phyloP scores from a whole-genome alignment of 345 rosid genomes.

The Erucastrum elatum region DNA sequence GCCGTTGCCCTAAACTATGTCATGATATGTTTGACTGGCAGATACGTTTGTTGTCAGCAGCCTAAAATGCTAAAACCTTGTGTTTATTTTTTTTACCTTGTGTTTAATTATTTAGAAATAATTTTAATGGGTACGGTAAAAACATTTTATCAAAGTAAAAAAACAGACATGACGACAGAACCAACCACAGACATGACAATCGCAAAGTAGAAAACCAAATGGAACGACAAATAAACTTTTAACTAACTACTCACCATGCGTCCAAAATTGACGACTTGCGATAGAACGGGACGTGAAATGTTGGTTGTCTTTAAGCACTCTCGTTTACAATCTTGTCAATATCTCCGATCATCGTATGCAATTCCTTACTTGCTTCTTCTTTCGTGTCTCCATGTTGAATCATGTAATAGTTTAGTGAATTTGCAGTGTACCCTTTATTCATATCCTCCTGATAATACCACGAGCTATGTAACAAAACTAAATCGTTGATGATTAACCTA shows the following conservation, averaged over 20 bases:
- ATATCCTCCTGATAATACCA: conserved; percentile 36
- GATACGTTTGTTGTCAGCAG: too few relatives aligned
- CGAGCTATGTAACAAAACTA: not conserved
- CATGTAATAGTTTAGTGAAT: conserved; percentile 23
- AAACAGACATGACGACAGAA: too few relatives aligned
- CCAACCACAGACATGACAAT: too few relatives aligned
- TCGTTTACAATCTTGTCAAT: conserved; percentile 4
- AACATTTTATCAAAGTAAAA: not conserved
- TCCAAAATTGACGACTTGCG: not conserved
- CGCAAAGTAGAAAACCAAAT: too few relatives aligned
- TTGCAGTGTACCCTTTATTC: conserved; percentile 23
- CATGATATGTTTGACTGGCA: too few relatives aligned
- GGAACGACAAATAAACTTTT: not conserved
- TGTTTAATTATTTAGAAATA: not conserved
- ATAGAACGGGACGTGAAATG: not conserved
- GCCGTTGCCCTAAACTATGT: too few relatives aligned
- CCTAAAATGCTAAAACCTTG: too few relatives aligned
- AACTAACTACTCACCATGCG: not conserved
- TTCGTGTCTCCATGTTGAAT: conserved; percentile 1
- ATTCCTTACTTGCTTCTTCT: not conserved
- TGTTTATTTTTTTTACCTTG: too few relatives aligned
- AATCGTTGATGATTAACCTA: not conserved
- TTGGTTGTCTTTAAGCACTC: not conserved
- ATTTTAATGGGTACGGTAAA: not conserved
- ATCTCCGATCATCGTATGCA: conserved; percentile 3